Base-by-base conservation (phyloP, 2,329 filamentous ascomycete species). In the Zasmidium cellare region DNA sequence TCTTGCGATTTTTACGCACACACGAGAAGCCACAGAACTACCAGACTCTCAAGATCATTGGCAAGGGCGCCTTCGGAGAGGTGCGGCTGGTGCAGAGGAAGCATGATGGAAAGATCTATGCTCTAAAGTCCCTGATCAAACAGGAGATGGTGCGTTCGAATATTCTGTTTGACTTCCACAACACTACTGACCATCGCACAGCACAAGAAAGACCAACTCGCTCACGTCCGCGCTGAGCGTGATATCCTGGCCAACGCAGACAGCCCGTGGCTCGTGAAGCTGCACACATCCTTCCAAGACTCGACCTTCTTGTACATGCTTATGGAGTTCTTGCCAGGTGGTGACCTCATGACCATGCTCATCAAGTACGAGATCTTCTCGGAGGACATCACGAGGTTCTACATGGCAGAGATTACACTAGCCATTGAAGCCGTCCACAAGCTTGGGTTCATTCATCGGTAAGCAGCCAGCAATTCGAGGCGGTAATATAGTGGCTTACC, bases 341-440 rank as follows among this genome's bases (percentile, higher is more conserved):
- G 94, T 75, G 94, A 99, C 79, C 77, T 99, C 74, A 99, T 99
- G 94, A 99, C 94, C 2, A 99, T 99, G 94, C 82, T 99, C 67
- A 99, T 99, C 80, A 99, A 97, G 82, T 99, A 99, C 72, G 94
- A 99, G 75, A 97, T 99, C 74, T 99, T 99, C 76, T 96, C 92
- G 0, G 93, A 97, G 75, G 94, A 99, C 67, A 97, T 99, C 66
- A 99, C 94, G 25, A 87, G 94, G 18, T 99, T 99, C 77, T 99
- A 99, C 77, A 99, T 99, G 85, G 94, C 94, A 22, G 93, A 99
- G 76, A 93, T 97, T 69, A 91, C 96, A 22, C 84, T 97, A 72
- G 94, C 94, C n/a, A 97, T 99, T 66, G 94, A 99, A 73, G 94
- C 94, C 14, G 94, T 99, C 45, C 94, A 99, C 77, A 96, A 96